phyloP scores from a whole-genome alignment of 2,329 filamentous ascomycete species.

The Curvularia spicifera region DNA sequence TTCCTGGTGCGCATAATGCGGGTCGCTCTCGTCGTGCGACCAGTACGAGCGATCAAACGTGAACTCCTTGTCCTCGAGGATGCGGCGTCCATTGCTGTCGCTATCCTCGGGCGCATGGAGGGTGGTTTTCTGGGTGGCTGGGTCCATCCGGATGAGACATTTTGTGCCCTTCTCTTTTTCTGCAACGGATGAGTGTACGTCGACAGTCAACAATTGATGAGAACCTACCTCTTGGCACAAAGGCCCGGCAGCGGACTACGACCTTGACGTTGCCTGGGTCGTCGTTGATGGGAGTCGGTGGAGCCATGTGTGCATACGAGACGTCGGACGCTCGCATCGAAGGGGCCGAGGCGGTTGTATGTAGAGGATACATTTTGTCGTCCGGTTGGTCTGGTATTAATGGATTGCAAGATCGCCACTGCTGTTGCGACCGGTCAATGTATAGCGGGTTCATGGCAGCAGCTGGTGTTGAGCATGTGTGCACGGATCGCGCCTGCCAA shows the following conservation, averaged over 20 bases:
- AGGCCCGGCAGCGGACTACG: slow-evolving; percentile 57
- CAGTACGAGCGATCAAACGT: slow-evolving; percentile 99
- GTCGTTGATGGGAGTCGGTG: slow-evolving; percentile 42
- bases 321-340: slow-evolving; percentile 53
- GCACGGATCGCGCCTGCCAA: slow-evolving; percentile 33
- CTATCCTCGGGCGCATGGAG: slow-evolving; percentile 72
- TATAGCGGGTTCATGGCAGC: slow-evolving; percentile 42
- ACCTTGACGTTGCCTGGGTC: slow-evolving; percentile 60
- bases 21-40: slow-evolving; percentile 81
- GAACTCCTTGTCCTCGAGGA: slow-evolving; percentile 86
- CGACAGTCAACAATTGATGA: neutral
- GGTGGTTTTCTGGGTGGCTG: slow-evolving; percentile 81
- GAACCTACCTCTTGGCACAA: slow-evolving; percentile 53
- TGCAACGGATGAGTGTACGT: slow-evolving; percentile 51
- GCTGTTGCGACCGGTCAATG: slow-evolving; percentile 37
- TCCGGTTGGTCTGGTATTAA: slow-evolving; percentile 39
- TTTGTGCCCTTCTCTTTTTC: slow-evolving; percentile 80
- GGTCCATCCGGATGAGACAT: slow-evolving; percentile 93
- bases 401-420: slow-evolving; percentile 29
- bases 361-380: slow-evolving; percentile 39
- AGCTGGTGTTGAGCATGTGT: slow-evolving; percentile 14
- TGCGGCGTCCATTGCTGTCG: slow-evolving; percentile 68
- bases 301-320: slow-evolving; percentile 35
- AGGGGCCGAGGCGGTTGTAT: slow-evolving; percentile 52
- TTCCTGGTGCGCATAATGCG: slow-evolving; percentile 89